These are phyloP conservation scores for Ophiostoma quercus DNA, from an alignment of 2,329 filamentous ascomycete genomes.

Conservation along the genomic window DNA sequence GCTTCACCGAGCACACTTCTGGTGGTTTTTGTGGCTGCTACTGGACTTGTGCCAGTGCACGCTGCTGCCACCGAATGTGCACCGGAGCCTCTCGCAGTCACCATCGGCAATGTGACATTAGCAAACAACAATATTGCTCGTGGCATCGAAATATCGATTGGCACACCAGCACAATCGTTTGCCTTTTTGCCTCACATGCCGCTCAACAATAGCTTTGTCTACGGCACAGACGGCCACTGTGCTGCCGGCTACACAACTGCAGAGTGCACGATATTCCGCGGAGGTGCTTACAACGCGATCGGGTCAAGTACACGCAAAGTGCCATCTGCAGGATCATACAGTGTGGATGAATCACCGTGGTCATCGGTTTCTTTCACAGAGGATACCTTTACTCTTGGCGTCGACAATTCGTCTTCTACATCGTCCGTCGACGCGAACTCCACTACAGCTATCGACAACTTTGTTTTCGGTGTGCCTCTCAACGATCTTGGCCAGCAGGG, in stretches of 20 bases:
- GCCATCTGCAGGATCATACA: not conserved
- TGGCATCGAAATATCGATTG: conserved; percentile 4
- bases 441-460: not conserved
- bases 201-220: not conserved
- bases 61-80: conserved; percentile 3
- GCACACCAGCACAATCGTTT: not conserved
- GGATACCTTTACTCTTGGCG: not conserved
- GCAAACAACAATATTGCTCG: conserved; percentile 17
- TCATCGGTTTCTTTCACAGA: not conserved
- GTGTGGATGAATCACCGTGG: not conserved
- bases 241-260: not conserved
- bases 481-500: not conserved
- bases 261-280: not conserved
- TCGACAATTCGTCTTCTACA: not conserved
- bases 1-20: not conserved
- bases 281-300: not conserved
- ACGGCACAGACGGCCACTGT: not conserved
- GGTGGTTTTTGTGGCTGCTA: not conserved
- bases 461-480: not conserved
- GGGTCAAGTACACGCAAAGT: not conserved
- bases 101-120: conserved; percentile 19
- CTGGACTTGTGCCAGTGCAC: not conserved
- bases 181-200: not conserved
- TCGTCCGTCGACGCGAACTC: not conserved
- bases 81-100: conserved; percentile 12